These are phyloP conservation scores for Sclerotinia sclerotiorum DNA, from an alignment of 2,329 filamentous ascomycete genomes.

Conservation along the genomic window DNA sequence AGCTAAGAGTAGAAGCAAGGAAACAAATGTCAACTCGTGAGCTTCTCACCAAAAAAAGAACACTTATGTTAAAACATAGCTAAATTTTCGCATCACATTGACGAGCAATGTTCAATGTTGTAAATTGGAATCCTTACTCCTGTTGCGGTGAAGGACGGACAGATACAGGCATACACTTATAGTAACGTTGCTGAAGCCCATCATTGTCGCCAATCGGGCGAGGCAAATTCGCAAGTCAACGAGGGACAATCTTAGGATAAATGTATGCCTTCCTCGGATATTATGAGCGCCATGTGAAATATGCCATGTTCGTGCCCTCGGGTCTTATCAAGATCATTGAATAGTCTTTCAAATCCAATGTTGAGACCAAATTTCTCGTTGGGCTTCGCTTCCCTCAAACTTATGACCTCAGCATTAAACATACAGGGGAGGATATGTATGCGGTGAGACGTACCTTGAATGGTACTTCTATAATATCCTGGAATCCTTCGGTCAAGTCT, in stretches of 20 bases:
- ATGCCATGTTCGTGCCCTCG: conserved; percentile 10
- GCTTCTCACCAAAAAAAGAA: conserved; percentile 7
- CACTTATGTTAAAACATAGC: background rate
- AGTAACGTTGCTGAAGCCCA: conserved; percentile 21
- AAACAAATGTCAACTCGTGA: conserved; percentile 8
- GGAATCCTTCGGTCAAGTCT: conserved; percentile 73
- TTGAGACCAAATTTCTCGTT: conserved; percentile 69
- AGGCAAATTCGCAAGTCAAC: conserved; percentile 5
- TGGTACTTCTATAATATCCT: conserved; percentile 71
- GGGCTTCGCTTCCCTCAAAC: conserved; percentile 51
- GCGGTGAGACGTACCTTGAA: conserved; percentile 58
- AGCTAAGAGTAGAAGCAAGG: background rate
- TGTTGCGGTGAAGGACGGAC: background rate
- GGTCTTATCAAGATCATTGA: background rate
- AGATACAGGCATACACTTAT: conserved; percentile 15
- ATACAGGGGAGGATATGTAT: conserved; percentile 23
- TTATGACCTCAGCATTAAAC: conserved; percentile 26
- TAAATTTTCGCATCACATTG: conserved; percentile 3
- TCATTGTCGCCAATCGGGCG: conserved; percentile 11
- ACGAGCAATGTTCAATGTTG: conserved; percentile 4
- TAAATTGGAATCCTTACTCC: conserved; percentile 1
- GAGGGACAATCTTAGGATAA: conserved; percentile 14
- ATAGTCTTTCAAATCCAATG: conserved; percentile 64
- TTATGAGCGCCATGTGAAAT: conserved; percentile 20
- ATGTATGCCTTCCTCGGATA: conserved; percentile 11